Base-by-base conservation (phyloP, 2,329 filamentous ascomycete genomes). In the Aureobasidium subglaciale region DNA sequence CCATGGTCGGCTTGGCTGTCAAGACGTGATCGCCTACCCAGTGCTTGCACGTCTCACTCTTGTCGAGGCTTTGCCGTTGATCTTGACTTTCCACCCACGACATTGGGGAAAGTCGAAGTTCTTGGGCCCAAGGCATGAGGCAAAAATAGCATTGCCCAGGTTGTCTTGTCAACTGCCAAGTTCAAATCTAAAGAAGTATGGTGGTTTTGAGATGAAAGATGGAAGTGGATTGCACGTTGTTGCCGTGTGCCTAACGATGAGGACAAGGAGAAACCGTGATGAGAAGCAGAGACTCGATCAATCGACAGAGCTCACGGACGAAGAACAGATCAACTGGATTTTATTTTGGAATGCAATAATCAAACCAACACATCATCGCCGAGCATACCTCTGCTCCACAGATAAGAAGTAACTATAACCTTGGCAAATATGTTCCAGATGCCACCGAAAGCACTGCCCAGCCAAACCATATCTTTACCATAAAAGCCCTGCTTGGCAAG, bases 21-120 rank as follows among this genome's bases (percentile, higher is more conserved):
- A 24, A 41, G 35, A 52, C 16, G n/a, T 24, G 25, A 9, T 32
- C 35, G 16, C 11, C 35, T 41, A 25, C 48, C 34, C 25, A 40
- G 48, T 40, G 48, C 48, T 49, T 38, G 16, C 6, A 32, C 41
- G 48, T 52, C 35, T 52, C 35, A 41, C 11, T 20, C n/a, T 18
- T 5, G 6, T 40, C 35, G 24, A 15, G 22, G 46, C 34, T 50
- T 38, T 25, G 32, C 32, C 29, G 10, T 15, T 20, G 7, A 32
- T 41, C 35, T 40, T 40, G 24, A 41, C 25, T 35, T 30, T 22
- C 22, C 46, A 50, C 32, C n/a, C n/a, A 38, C 46, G 46, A 18
- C 46, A 50, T 38, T 16, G n/a, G 22, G 13, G 30, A 24, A 34
- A 2, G 13, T n/a, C 10, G 18, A 16, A 13, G n/a, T n/a, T 25